Evolutionary conservation across 139 green algal genomes (phyloP).

Genomic region (Nannochloris sp.): DNA sequence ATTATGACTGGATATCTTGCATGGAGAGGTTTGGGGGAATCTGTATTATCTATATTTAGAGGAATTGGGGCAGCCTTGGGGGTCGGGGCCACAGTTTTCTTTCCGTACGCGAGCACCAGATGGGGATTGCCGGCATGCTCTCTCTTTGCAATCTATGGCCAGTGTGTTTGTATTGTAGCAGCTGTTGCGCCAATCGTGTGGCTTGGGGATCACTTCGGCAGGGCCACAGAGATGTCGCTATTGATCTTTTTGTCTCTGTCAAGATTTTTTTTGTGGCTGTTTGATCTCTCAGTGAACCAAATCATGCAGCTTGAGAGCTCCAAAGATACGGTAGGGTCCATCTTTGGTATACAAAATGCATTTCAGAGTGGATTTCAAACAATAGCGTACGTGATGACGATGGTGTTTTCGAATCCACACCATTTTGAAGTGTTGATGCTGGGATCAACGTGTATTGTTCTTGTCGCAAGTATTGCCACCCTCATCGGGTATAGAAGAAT

Average conservation of each 20-base stretch:
- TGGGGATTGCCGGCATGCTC: conserved; percentile 30
- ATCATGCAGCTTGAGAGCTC: conserved; percentile 61
- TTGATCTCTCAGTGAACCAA: conserved; percentile 71
- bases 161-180: conserved; percentile 35
- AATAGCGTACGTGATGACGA: conserved; percentile 44
- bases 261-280: conserved; percentile 69
- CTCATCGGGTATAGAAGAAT: no score
- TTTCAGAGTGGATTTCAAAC: conserved; percentile 62
- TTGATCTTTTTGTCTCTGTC: conserved; percentile 45
- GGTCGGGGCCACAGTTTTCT: conserved; percentile 54
- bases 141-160: conserved; percentile 34
- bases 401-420: conserved; percentile 21
- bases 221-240: conserved; percentile 38
- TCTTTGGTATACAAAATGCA: conserved; percentile 66
- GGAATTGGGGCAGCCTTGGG: conserved; percentile 56
- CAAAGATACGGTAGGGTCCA: conserved; percentile 31
- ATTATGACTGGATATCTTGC: conserved; percentile 56
- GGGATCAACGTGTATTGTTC: conserved; percentile 32
- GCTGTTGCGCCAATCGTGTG: conserved; percentile 7
- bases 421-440: conserved; percentile 47
- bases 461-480: conserved; percentile 3
- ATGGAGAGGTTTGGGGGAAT: conserved; percentile 48
- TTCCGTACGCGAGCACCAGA: conserved; percentile 24
- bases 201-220: neutral
- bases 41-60: conserved; percentile 41